phyloP scores from a whole-genome alignment of 2,329 filamentous ascomycete species.

The Sclerotinia borealis region DNA sequence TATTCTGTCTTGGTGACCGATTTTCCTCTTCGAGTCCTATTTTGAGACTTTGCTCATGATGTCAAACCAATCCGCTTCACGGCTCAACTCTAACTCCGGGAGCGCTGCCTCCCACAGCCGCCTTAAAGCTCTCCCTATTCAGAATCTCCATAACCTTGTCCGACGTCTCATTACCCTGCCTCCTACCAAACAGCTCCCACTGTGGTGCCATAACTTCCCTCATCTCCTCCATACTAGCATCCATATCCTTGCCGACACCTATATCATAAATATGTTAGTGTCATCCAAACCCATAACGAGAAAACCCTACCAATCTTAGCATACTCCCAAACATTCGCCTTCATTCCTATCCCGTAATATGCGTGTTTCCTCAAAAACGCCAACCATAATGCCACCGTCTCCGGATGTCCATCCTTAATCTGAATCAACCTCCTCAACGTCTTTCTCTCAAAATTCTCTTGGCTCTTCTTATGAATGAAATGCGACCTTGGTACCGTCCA shows the following conservation, averaged over 20 bases:
- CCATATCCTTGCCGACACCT: constrained; percentile 50
- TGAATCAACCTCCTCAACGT: constrained; percentile 83
- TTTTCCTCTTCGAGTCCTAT: background rate
- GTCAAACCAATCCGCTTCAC: background rate
- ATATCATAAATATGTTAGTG: constrained; percentile 3
- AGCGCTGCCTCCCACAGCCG: constrained; percentile 25
- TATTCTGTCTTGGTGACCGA: background rate
- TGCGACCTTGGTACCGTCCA: constrained; percentile 88
- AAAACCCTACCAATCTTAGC: constrained; percentile 56
- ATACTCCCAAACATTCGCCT: constrained; percentile 94
- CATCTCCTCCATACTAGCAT: constrained; percentile 40
- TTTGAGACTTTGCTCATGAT: background rate
- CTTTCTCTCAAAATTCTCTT: constrained; percentile 95
- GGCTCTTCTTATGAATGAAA: constrained; percentile 95
- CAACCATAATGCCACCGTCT: constrained; percentile 86
- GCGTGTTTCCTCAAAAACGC: constrained; percentile 88
- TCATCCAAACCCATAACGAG: background rate
- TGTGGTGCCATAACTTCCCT: constrained; percentile 41
- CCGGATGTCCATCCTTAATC: constrained; percentile 84
- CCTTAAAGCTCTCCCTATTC: constrained; percentile 42
- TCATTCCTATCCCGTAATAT: constrained; percentile 97
- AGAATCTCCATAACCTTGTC: constrained; percentile 54
- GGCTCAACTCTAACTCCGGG: constrained; percentile 22
- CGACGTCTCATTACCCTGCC: constrained; percentile 43
- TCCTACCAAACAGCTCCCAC: constrained; percentile 52